These are phyloP conservation scores for Fonsecaea pedrosoi DNA, from an alignment of 2,329 filamentous ascomycete genomes.

Conservation along the genomic window DNA sequence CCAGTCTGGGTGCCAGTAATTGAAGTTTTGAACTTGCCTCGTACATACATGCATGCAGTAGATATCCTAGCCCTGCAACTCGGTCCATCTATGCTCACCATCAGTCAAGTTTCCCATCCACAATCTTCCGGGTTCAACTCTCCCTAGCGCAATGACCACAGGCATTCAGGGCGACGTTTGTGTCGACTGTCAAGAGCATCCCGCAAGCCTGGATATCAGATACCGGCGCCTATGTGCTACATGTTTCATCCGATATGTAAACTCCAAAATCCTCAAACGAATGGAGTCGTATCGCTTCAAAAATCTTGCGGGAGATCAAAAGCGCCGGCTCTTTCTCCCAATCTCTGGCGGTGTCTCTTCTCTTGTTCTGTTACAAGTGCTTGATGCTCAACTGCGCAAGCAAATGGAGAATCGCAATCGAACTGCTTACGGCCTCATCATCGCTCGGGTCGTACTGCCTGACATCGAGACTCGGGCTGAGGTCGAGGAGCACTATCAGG, in stretches of 20 bases:
- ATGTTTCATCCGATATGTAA: slow-evolving; percentile 81
- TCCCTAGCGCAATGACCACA: not conserved
- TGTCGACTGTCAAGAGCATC: slow-evolving; percentile 61
- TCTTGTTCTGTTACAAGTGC: slow-evolving; percentile 74
- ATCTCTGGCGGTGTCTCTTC: slow-evolving; percentile 86
- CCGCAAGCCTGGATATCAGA: slow-evolving; percentile 62
- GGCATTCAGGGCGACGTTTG: slow-evolving; percentile 50
- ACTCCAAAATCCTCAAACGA: slow-evolving; percentile 80
- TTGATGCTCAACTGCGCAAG: slow-evolving; percentile 71
- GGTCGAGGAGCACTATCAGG: slow-evolving; percentile 51
- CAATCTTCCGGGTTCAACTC: not conserved
- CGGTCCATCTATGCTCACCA: not conserved
- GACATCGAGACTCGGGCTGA: slow-evolving; percentile 6
- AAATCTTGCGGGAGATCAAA: slow-evolving; percentile 47
- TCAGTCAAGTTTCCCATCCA: not conserved
- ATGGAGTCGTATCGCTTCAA: slow-evolving; percentile 68
- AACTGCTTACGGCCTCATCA: slow-evolving; percentile 68
- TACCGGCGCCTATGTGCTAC: slow-evolving; percentile 65
- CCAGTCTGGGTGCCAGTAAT: no score
- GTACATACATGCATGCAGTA: no score
- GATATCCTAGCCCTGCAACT: no score
- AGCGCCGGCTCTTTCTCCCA: slow-evolving; percentile 72
- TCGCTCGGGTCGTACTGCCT: slow-evolving; percentile 52
- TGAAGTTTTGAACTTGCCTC: not conserved
- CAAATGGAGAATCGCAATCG: slow-evolving; percentile 68